Conservation (phyloP, 805 yeast species). For the Saturnispora dispora region DNA sequence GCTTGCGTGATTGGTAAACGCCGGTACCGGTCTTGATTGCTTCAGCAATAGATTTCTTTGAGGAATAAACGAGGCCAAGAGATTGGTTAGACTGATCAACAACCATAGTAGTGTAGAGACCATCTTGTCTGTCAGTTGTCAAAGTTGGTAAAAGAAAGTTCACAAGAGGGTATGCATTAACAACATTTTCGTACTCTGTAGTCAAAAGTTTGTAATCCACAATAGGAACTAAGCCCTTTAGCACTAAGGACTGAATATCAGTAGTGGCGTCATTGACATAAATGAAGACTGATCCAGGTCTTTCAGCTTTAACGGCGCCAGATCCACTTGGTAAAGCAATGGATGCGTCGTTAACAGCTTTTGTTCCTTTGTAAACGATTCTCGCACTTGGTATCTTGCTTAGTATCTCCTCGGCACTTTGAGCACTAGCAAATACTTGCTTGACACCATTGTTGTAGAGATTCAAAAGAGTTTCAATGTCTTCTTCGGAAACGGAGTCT, state of each 20-base stretch:
- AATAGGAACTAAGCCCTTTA: constrained; percentile 31
- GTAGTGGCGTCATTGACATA: constrained; percentile 10
- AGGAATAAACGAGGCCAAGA: constrained; percentile 87
- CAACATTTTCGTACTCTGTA: constrained; percentile 24
- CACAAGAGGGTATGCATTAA: constrained; percentile 27
- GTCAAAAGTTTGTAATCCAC: constrained; percentile 25
- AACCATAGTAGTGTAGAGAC: constrained; percentile 77
- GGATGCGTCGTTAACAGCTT: constrained; percentile 15
- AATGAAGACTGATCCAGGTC: constrained; percentile 1
- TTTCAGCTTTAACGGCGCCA: background rate
- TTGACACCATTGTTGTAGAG: constrained; percentile 26
- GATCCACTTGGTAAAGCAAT: constrained; percentile 8
- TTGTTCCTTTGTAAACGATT: constrained; percentile 18
- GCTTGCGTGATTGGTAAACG: constrained; percentile 86
- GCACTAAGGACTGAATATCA: constrained; percentile 17
- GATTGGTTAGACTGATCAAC: constrained; percentile 59
- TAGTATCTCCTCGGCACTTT: constrained; percentile 16
- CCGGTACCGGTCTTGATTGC: constrained; percentile 79
- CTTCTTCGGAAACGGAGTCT: constrained; percentile 12
- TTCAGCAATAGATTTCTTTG: constrained; percentile 67
- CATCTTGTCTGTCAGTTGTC: constrained; percentile 79
- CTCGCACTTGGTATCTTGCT: constrained; percentile 28
- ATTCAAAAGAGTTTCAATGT: constrained; percentile 16
- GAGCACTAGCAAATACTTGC: constrained; percentile 19
- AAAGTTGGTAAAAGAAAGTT: constrained; percentile 41